Percentiles rank a stretch among this genome's conserved stretches.
phyloP scores from a whole-genome alignment of 305 asterid genomes.

The Solanum hybrid region DNA sequence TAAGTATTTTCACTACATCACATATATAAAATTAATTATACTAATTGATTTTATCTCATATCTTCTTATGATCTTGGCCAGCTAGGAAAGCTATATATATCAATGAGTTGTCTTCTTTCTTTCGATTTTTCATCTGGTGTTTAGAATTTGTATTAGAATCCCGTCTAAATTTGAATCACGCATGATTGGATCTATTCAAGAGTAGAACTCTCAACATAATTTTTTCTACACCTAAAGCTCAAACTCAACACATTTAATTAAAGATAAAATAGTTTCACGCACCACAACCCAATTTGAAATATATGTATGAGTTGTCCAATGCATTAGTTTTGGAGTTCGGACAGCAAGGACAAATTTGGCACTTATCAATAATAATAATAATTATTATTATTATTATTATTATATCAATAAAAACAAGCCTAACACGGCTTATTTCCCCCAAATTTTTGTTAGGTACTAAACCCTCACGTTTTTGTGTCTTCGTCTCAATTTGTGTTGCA shows the following conservation, averaged over 20 bases:
- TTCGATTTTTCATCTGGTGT: no score
- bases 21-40: not conserved
- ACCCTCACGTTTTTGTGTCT: not conserved
- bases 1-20: constrained; percentile 1
- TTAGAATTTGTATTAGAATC: accelerated
- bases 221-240: no score
- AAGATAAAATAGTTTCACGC: not conserved
- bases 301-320: not conserved
- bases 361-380: not conserved
- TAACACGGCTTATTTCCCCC: not conserved
- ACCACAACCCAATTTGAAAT: not conserved
- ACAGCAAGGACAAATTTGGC: not conserved
- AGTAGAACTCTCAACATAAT: no score
- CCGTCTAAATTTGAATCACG: no score
- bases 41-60: not conserved
- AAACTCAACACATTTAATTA: no score
- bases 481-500: not conserved
- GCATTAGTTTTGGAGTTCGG: not conserved
- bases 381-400: not conserved
- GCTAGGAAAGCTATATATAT: not conserved
- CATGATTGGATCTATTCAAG: accelerated
- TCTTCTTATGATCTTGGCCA: constrained; percentile 1
- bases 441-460: not conserved
- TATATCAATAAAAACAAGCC: not conserved
- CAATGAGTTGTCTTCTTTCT: not conserved